Percentiles rank a stretch among this genome's conserved stretches.
These are phyloP conservation scores for Alternaria sp. DNA, from an alignment of 2,329 filamentous ascomycete species.

Conservation along the genomic window DNA sequence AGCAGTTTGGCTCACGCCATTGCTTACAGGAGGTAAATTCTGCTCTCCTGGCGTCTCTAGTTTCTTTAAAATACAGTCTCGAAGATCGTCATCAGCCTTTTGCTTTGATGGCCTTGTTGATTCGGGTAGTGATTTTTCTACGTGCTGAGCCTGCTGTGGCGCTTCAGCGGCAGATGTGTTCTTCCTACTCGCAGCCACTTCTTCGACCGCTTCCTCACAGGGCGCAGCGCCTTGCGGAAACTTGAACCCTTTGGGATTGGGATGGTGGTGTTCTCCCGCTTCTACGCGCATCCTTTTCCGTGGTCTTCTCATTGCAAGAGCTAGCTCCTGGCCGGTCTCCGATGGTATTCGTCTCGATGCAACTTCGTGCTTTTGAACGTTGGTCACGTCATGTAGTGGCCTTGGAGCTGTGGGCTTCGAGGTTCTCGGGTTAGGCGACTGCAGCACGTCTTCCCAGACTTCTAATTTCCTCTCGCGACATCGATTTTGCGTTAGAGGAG, in stretches of 20 bases:
- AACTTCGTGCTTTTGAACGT: neutral
- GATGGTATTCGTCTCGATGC: neutral
- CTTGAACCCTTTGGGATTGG: neutral
- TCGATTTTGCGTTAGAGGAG: too few relatives aligned
- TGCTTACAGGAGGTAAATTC: neutral
- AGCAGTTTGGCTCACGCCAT: neutral
- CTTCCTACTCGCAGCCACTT: neutral
- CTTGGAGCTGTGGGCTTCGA: too few relatives aligned
- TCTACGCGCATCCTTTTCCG: neutral
- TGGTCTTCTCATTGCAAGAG: neutral
- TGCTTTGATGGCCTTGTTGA: neutral
- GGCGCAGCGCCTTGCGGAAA: neutral
- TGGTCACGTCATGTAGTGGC: neutral
- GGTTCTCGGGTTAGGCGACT: neutral
- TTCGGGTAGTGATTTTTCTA: accelerated
- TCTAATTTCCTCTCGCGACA: neutral
- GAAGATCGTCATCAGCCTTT: neutral
- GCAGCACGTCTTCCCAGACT: neutral
- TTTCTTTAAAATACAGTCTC: neutral
- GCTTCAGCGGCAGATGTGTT: neutral
- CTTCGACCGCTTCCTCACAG: neutral
- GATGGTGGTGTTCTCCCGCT: neutral
- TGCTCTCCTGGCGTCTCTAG: neutral
- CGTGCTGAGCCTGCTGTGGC: accelerated
- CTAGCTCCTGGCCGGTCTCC: neutral